phyloP scores from a whole-genome alignment of 1,284 basidiomycete species.

The Ustilago loliicola region DNA sequence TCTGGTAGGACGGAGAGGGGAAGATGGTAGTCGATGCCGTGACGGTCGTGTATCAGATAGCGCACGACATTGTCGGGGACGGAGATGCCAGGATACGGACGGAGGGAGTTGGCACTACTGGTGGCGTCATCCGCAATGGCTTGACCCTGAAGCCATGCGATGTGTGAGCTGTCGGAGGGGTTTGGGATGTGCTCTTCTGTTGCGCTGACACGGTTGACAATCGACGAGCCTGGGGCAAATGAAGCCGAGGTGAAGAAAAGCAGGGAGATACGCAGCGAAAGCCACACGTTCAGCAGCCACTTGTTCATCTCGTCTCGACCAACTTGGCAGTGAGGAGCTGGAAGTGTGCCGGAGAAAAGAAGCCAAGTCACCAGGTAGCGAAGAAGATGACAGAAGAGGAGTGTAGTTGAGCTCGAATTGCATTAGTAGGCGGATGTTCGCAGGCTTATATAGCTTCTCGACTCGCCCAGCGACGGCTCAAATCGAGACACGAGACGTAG shows the following conservation, averaged over 20 bases:
- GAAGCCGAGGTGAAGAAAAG: neutral
- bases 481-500: too few species aligned
- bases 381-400: too few species aligned
- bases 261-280: neutral
- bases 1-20: neutral
- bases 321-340: neutral
- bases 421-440: neutral
- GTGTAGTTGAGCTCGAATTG: too few species aligned
- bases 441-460: neutral
- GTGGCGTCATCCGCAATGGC: conserved; percentile 9
- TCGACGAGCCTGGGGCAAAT: neutral
- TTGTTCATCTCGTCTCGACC: neutral
- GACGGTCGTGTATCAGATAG: conserved; percentile 6
- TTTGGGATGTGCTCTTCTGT: neutral
- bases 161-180: neutral
- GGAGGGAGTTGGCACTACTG: neutral
- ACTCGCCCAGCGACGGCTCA: neutral
- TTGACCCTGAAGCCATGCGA: neutral
- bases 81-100: neutral
- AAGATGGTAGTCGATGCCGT: conserved; percentile 6
- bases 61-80: conserved; percentile 15
- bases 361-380: too few species aligned
- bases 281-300: neutral
- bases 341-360: neutral
- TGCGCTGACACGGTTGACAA: neutral